Conservation (phyloP, 2,329 filamentous ascomycete species). For the Trematosphaeria pertusa region DNA sequence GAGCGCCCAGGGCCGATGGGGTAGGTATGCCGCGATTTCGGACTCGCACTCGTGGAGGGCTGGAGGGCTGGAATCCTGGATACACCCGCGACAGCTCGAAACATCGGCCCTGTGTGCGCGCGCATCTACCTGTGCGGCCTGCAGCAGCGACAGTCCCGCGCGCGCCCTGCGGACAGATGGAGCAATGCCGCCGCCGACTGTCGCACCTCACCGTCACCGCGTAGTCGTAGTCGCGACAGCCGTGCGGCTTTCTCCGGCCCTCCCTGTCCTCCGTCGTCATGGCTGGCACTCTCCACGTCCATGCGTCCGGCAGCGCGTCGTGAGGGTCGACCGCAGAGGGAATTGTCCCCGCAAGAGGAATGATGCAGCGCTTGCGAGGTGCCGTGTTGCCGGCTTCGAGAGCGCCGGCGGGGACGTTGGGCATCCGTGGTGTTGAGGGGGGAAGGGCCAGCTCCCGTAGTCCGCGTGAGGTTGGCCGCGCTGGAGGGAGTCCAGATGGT, state of each 20-base stretch:
- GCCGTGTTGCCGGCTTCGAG: not conserved
- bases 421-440: not conserved
- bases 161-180: slow-evolving; percentile 7
- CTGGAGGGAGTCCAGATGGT: not conserved
- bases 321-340: not conserved
- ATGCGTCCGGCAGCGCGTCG: not conserved
- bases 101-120: too few relatives aligned
- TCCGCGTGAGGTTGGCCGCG: not conserved
- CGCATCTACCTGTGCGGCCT: slow-evolving; percentile 17
- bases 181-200: slow-evolving; percentile 19
- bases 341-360: not conserved
- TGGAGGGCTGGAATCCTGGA: slow-evolving; percentile 13
- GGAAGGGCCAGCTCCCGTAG: not conserved
- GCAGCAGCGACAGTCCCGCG: slow-evolving; percentile 7
- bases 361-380: not conserved
- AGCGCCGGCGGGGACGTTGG: not conserved
- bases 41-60: too few relatives aligned
- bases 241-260: too few relatives aligned
- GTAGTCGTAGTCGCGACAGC: slow-evolving; percentile 14
- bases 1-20: slow-evolving; percentile 5
- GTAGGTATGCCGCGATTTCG: slow-evolving; percentile 19
- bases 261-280: not conserved
- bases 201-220: slow-evolving; percentile 9
- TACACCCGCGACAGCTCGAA: not conserved
- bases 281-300: not conserved